Evolutionary conservation across 176 grass and related monocot species (phyloP), one percentile per base, ranked within the genome.

Genomic region (Lolium rigidum): DNA sequence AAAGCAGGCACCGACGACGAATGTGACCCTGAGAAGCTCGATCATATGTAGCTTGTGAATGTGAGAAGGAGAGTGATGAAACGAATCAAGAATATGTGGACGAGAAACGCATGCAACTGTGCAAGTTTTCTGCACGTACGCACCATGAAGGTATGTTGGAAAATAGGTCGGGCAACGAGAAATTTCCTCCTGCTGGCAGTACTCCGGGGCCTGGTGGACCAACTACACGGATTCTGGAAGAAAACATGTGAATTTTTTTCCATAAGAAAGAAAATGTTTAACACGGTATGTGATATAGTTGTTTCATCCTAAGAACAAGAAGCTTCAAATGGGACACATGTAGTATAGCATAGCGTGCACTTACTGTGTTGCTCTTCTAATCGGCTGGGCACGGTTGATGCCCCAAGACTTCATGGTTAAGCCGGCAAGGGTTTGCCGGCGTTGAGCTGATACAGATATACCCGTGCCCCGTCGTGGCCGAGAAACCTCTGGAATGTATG

Each of bases 111-210:
- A 7, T 3, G 10, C 13, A 65, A 66, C 11, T 5, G 0, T 16
- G 13, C 7, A 25, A 66, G 5, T 55, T 35, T 41, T 68, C 20
- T 66, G 76, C 25, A 65, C 41, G 83, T 44, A 92, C 66, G 83
- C 28, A 92, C 90, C 87, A 92, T 48, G 87, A 60, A 83, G 90
- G 86, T 25, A 92, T 78, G 73, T 48, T 81, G 65, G 7, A 10
- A 9, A 59, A 22, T n/a, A 59, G 57, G 20, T 22, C 20, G n/a
- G 86, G 82, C 38, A 86, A 49, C 78, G 86, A 73, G 5, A 88
- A 55, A 38, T 85, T 85, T 74, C 66, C 75, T 76, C 67, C 80
- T 26, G 79, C 41, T 15, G 22, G 31, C 35, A 9, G 20, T 13
- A 61, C 71, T 7, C 3, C 72, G n/a, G 83, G 56, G 26, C 26